These are phyloP conservation scores for Saccharomyces pastorianus DNA, from an alignment of 1,139 yeast genomes.

Conservation along the genomic window DNA sequence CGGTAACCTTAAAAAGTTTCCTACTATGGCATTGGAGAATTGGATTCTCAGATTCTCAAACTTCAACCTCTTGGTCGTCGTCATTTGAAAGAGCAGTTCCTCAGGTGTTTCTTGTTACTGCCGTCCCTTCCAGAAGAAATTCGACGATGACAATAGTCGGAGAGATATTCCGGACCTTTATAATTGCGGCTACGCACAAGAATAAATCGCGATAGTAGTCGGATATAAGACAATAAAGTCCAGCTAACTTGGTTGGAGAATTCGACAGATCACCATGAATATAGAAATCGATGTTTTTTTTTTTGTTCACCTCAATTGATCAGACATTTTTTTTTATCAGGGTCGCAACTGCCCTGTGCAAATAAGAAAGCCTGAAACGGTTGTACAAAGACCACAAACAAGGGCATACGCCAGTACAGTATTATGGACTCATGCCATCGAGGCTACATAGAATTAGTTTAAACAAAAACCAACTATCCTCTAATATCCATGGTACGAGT, in stretches of 20 bases:
- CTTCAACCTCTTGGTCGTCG: constrained; percentile 6
- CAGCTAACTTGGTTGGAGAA: background rate
- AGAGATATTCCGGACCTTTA: background rate
- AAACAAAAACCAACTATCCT: too few species aligned
- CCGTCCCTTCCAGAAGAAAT: background rate
- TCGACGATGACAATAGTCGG: background rate
- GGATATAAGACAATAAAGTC: background rate
- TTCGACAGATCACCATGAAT: background rate
- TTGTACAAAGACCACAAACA: too few species aligned
- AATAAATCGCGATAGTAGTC: background rate
- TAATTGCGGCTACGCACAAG: background rate
- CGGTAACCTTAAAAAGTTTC: constrained; percentile 27
- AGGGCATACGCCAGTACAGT: too few species aligned
- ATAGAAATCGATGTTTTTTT: too few species aligned
- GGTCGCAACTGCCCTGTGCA: too few species aligned
- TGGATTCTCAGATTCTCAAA: constrained; percentile 12
- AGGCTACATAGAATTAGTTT: too few species aligned
- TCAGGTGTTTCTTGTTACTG: background rate
- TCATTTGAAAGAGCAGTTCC: background rate
- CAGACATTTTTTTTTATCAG: too few species aligned
- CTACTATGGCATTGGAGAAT: constrained; percentile 17
- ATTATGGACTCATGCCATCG: too few species aligned
- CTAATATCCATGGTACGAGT: too few species aligned
- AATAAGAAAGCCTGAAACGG: too few species aligned
- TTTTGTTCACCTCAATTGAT: background rate